phyloP scores from a whole-genome alignment of 768 basidiomycete genomes.

The Boletus vinaceobasis region DNA sequence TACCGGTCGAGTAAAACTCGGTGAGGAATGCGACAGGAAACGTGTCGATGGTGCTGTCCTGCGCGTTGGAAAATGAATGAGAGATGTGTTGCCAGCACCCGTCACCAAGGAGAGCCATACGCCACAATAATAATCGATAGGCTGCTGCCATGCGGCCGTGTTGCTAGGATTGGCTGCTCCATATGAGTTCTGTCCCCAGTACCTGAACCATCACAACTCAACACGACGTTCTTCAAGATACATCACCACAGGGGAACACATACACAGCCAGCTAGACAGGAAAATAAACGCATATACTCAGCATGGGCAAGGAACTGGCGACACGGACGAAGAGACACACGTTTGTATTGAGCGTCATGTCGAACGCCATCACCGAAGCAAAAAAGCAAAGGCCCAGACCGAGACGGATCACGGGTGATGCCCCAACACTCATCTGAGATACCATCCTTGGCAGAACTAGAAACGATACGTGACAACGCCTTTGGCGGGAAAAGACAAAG shows the following conservation, averaged over 20 bases:
- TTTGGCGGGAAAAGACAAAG: not conserved
- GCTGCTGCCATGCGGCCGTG: conserved; percentile 28
- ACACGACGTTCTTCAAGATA: not conserved
- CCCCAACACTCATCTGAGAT: conserved; percentile 1
- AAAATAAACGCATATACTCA: not conserved
- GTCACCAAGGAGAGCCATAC: conserved; percentile 8
- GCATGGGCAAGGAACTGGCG: not conserved
- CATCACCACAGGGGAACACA: not conserved
- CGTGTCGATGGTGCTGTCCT: conserved; percentile 57
- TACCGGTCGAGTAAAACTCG: conserved; percentile 57
- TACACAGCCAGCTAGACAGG: conserved; percentile 25
- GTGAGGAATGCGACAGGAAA: conserved; percentile 62
- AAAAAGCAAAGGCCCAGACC: conserved; percentile 9
- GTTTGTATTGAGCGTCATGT: conserved; percentile 25
- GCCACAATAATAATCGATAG: conserved; percentile 32
- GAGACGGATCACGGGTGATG: conserved; percentile 9
- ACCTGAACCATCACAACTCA: conserved; percentile 12
- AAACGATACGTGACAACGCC: not conserved
- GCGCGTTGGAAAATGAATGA: not conserved
- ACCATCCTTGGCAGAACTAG: conserved; percentile 3
- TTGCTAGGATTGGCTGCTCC: conserved; percentile 27
- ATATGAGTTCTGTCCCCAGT: conserved; percentile 38
- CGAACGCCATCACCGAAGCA: conserved; percentile 20
- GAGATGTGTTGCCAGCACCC: not conserved
- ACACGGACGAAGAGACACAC: conserved; percentile 9